Evolutionary conservation across 345 rosid species (phyloP), one percentile per base, ranked within the genome.

Genomic region (Gossypium ekmanianum): DNA sequence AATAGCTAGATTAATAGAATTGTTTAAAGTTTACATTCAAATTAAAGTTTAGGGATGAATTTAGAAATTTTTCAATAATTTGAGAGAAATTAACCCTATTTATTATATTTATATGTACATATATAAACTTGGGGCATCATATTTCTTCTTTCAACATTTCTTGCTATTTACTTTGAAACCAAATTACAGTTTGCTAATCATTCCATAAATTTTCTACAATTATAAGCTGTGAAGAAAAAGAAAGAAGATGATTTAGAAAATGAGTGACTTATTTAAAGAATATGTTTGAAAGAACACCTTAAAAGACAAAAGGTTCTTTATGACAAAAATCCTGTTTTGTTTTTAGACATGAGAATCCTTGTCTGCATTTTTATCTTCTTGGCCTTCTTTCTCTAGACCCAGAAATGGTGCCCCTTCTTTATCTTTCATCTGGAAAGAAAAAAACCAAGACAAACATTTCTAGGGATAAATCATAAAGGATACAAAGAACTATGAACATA

Each of bases 331-430:
- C 18, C 4, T 67, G 76, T 51, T 29, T 10, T 76, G 50, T n/a
- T 24, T 34, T 85, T 81, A 94, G 41, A 90, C 98, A 71, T 87
- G 84, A 59, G 97, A 87, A 76, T 85, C 84, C 80, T 90, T 92
- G 70, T 85, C 71, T 63, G 83, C 66, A 79, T 90, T 95, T 82
- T 89, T 95, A 20, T 79, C 85, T 61, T 91, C 98, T n/a, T 82
- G 91, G 62, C 81, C 81, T 67, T 92, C 97, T 71, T 89, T 89
- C 10, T 92, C 97, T 82, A 81, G 90, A 10, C 74, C 87, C 75
- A 89, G 68, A 65, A 91, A 84, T 67, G 91, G 89, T 63, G 97
- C 84, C 59, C 76, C 86, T 44, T 92, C 98, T 74, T 89, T 90
- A 18, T 94, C 97, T 81, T 94, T 92, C 82, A 88, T 71, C 98